A percentile compares a stretch with the other conserved stretches of the same genome.
phyloP scores from a whole-genome alignment of 495 filamentous ascomycete species.

The Stereocaulon alpinum region DNA sequence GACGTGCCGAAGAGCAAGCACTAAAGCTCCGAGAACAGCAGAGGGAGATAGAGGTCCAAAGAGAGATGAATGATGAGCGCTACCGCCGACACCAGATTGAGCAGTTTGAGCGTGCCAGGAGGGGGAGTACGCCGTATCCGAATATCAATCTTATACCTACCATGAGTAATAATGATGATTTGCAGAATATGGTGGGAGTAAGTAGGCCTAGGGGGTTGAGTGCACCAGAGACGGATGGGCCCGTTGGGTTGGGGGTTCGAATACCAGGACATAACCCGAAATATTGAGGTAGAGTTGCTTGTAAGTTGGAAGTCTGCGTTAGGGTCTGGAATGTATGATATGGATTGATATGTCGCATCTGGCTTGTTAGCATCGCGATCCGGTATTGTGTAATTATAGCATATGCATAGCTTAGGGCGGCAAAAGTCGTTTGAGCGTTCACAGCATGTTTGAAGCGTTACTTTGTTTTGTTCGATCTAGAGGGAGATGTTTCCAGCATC shows the following conservation, averaged over 20 bases:
- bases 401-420: neutral
- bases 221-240: slow-evolving; percentile 2
- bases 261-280: neutral
- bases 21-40: slow-evolving; percentile 1
- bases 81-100: neutral
- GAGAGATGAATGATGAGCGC: slow-evolving; percentile 6
- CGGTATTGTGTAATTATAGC: neutral
- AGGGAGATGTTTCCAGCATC: too few species aligned
- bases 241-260: neutral
- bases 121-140: slow-evolving; percentile 16
- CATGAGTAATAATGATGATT: neutral
- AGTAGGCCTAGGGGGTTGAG: neutral
- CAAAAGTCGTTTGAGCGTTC: too few species aligned
- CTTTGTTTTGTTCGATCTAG: too few species aligned
- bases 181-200: slow-evolving; percentile 7
- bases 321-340: too few species aligned
- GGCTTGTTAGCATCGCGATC: neutral
- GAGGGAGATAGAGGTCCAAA: neutral
- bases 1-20: slow-evolving; percentile 9
- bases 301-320: neutral
- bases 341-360: neutral
- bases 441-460: too few species aligned
- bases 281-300: neutral
- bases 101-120: neutral
- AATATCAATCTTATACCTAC: slow-evolving; percentile 20